Evolutionary conservation across 805 yeast species (phyloP).

Genomic region (Brettanomyces nanus): DNA sequence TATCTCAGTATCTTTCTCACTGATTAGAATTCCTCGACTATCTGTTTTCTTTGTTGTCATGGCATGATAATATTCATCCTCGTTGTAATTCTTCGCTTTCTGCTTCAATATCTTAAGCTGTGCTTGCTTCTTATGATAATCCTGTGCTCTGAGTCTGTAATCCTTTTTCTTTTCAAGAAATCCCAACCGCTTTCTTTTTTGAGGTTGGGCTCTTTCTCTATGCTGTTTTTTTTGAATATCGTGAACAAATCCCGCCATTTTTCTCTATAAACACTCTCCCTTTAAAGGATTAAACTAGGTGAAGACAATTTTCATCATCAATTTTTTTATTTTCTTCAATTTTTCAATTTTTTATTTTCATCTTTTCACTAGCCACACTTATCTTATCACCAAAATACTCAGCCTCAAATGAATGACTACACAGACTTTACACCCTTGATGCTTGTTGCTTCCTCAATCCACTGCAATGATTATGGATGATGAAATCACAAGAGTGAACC

Average conservation of each 20-base stretch:
- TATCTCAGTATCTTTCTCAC: conserved; percentile 56
- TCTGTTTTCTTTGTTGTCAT: conserved; percentile 73
- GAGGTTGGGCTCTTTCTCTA: conserved; percentile 84
- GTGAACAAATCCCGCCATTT: conserved; percentile 75
- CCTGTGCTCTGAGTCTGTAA: conserved; percentile 50
- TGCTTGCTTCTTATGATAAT: conserved; percentile 51
- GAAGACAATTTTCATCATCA: neutral
- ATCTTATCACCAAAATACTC: neutral
- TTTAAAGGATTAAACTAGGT: neutral
- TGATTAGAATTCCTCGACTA: conserved; percentile 54
- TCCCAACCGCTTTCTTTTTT: conserved; percentile 66
- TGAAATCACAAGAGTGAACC: neutral
- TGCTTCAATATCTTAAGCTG: conserved; percentile 62
- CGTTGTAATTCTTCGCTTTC: conserved; percentile 71
- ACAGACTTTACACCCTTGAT: too few species aligned
- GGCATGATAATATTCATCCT: conserved; percentile 94
- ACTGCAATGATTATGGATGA: neutral
- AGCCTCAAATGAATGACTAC: neutral
- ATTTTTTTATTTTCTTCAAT: conserved; percentile 1
- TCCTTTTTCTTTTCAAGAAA: conserved; percentile 90
- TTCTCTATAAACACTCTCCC: neutral
- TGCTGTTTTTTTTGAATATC: conserved; percentile 95
- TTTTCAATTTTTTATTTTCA: conserved; percentile 1
- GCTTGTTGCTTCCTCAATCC: too few species aligned
- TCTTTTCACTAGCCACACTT: neutral